A percentile compares a stretch with the other conserved stretches of the same genome.
These are phyloP conservation scores for Aspergillus caelatus DNA, from an alignment of 2,329 filamentous ascomycete species.

Conservation along the genomic window DNA sequence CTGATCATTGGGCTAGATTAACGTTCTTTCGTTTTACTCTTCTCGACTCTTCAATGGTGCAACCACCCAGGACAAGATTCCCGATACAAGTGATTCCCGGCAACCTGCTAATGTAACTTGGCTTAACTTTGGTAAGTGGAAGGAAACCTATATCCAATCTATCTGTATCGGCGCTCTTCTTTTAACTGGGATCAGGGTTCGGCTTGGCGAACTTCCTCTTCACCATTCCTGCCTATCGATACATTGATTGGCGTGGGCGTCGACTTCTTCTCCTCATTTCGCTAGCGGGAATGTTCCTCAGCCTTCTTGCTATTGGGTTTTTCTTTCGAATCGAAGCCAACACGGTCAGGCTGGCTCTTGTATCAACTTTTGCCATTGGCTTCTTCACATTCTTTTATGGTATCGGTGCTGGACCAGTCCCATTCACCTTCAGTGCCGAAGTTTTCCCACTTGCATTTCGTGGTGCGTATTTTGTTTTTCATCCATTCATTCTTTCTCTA, in stretches of 20 bases:
- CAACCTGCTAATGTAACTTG: slow-evolving; percentile 15
- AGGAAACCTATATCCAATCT: too few species aligned
- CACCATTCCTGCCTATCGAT: slow-evolving; percentile 30
- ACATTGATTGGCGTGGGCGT: slow-evolving; percentile 32
- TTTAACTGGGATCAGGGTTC: slow-evolving; percentile 18
- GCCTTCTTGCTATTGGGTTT: slow-evolving; percentile 25
- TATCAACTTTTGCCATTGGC: slow-evolving; percentile 25
- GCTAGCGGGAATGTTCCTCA: slow-evolving; percentile 31
- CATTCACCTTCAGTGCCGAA: slow-evolving; percentile 28
- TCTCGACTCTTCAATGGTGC: slow-evolving; percentile 24
- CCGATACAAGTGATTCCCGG: slow-evolving; percentile 8
- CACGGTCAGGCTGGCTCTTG: slow-evolving; percentile 19
- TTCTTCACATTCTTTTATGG: slow-evolving; percentile 50
- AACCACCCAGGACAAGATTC: too few species aligned
- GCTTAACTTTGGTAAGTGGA: slow-evolving; percentile 25
- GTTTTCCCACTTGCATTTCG: slow-evolving; percentile 27
- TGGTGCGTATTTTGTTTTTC: slow-evolving; percentile 6
- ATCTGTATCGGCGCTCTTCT: neutral
- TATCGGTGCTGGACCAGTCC: slow-evolving; percentile 43
- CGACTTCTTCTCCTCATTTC: slow-evolving; percentile 31
- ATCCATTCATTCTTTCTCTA: neutral
- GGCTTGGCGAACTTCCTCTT: slow-evolving; percentile 34
- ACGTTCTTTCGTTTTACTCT: slow-evolving; percentile 35
- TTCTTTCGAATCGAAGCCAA: slow-evolving; percentile 25
- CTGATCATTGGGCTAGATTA: slow-evolving; percentile 22